Conservation (phyloP, 805 yeast genomes). For the Metschnikowia amazonensis region DNA sequence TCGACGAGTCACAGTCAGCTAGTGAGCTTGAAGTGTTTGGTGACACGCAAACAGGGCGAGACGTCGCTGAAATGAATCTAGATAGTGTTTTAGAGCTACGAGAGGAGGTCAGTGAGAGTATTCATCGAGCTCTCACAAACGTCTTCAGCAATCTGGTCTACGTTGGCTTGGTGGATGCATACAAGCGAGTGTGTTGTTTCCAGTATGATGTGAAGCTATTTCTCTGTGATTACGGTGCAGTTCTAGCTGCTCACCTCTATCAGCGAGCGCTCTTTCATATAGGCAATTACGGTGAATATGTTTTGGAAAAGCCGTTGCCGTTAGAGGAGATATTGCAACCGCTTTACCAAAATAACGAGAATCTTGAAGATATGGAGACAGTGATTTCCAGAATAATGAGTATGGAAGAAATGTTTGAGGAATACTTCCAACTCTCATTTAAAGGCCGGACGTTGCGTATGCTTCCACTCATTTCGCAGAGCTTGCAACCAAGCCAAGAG, state of each 20-base stretch:
- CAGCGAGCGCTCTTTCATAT: constrained; percentile 77
- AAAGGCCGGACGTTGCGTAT: constrained; percentile 38
- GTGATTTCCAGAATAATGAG: constrained; percentile 21
- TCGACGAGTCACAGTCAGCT: neutral
- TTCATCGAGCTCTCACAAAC: constrained; percentile 56
- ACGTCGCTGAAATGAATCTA: constrained; percentile 44
- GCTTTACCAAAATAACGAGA: constrained; percentile 25
- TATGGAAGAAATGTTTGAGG: constrained; percentile 76
- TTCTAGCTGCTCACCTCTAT: constrained; percentile 68
- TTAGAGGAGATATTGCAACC: constrained; percentile 35
- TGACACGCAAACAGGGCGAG: constrained; percentile 8
- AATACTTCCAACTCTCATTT: constrained; percentile 56
- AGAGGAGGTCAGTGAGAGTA: constrained; percentile 41
- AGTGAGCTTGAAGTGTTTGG: neutral
- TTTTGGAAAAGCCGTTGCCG: constrained; percentile 21
- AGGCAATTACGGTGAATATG: constrained; percentile 65
- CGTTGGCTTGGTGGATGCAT: constrained; percentile 79
- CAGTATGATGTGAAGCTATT: constrained; percentile 78
- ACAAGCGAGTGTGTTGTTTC: constrained; percentile 68
- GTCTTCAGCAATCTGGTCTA: constrained; percentile 66
- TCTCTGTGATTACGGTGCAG: constrained; percentile 74
- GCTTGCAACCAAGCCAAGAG: constrained; percentile 55
- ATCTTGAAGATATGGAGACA: constrained; percentile 17
- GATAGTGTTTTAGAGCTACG: constrained; percentile 59
- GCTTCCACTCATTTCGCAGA: constrained; percentile 67